These are phyloP conservation scores for Globisporangium splendens DNA, from an alignment of 352 stramenopile genomes.

Conservation along the genomic window DNA sequence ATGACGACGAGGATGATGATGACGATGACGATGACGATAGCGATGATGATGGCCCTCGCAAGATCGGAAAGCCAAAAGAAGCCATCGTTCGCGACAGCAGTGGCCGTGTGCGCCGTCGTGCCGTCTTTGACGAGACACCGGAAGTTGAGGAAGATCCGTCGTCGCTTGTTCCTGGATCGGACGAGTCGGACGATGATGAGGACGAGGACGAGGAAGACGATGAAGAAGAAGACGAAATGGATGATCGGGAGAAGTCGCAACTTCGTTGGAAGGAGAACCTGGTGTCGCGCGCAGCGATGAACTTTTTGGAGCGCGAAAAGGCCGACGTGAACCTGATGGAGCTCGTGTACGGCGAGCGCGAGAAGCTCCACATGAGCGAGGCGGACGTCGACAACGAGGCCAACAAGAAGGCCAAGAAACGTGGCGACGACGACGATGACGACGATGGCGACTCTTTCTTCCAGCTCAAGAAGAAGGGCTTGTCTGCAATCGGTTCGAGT, in stretches of 20 bases:
- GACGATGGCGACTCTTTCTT: slow-evolving; percentile 74
- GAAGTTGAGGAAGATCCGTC: slow-evolving; percentile 11
- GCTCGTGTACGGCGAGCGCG: slow-evolving; percentile 84
- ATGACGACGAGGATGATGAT: slow-evolving; percentile 46
- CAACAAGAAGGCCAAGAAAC: slow-evolving; percentile 16
- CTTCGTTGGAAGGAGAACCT: slow-evolving; percentile 87
- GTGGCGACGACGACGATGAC: slow-evolving; percentile 35
- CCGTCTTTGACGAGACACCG: slow-evolving; percentile 69
- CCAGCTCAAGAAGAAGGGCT: slow-evolving; percentile 60
- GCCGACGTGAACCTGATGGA: slow-evolving; percentile 89
- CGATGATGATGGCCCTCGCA: slow-evolving; percentile 36
- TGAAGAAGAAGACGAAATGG: slow-evolving; percentile 26
- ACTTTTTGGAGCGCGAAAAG: slow-evolving; percentile 82
- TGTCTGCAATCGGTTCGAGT: slow-evolving; percentile 18
- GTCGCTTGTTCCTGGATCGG: slow-evolving; percentile 8
- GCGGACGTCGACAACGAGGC: slow-evolving; percentile 55
- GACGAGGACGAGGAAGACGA: slow-evolving; percentile 51
- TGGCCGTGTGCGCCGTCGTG: slow-evolving; percentile 70
- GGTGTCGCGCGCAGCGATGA: slow-evolving; percentile 75
- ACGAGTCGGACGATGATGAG: slow-evolving; percentile 42
- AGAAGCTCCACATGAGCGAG: slow-evolving; percentile 82
- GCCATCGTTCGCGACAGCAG: slow-evolving; percentile 61
- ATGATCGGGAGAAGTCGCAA: slow-evolving; percentile 58
- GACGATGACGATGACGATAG: slow-evolving; percentile 51
- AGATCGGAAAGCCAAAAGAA: slow-evolving; percentile 61